Percentiles rank a stretch among this genome's conserved stretches.
Conservation (phyloP, 139 green algal species). For the Haematococcus lacustris region DNA sequence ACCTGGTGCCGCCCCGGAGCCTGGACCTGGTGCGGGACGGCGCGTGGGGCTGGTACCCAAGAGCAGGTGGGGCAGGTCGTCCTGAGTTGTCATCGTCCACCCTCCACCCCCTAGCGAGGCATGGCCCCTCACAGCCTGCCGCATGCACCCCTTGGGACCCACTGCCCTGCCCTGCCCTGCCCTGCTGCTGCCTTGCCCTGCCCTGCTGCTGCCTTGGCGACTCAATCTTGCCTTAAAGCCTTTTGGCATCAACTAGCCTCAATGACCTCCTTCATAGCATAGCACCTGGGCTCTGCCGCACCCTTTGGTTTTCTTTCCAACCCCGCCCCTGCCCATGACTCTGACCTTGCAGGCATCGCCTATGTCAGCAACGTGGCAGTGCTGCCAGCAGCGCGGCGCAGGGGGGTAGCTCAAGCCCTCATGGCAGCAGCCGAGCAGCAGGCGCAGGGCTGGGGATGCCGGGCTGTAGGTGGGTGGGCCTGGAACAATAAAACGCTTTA, state of each 20-base stretch:
- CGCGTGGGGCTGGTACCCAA: conserved; percentile 15
- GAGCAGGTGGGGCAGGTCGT: conserved; percentile 16
- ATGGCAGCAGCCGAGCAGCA: conserved; percentile 31
- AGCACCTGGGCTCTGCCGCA: too few species aligned
- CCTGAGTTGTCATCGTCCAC: too few species aligned
- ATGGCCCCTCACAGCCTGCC: too few species aligned
- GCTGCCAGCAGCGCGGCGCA: conserved; percentile 17
- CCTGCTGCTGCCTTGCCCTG: too few species aligned
- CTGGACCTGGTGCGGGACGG: conserved; percentile 5
- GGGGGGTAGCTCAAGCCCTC: conserved; percentile 30
- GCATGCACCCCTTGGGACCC: too few species aligned
- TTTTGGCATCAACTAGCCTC: too few species aligned
- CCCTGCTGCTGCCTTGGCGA: too few species aligned
- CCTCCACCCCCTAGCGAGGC: too few species aligned
- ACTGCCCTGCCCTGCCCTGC: too few species aligned
- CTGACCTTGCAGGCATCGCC: conserved; percentile 20
- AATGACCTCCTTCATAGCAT: too few species aligned
- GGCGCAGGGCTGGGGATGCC: conserved; percentile 38
- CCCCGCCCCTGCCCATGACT: background rate
- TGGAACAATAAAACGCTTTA: too few species aligned
- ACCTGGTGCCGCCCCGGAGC: conserved; percentile 14
- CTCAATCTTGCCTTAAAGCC: too few species aligned
- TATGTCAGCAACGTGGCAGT: conserved; percentile 54
- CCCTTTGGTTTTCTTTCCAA: background rate
- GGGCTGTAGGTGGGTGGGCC: conserved; percentile 11